Evolutionary conservation across 2,329 filamentous ascomycete genomes (phyloP), one percentile per base, ranked within the genome.

Genomic region (Calonectria pseudoreteaudii): DNA sequence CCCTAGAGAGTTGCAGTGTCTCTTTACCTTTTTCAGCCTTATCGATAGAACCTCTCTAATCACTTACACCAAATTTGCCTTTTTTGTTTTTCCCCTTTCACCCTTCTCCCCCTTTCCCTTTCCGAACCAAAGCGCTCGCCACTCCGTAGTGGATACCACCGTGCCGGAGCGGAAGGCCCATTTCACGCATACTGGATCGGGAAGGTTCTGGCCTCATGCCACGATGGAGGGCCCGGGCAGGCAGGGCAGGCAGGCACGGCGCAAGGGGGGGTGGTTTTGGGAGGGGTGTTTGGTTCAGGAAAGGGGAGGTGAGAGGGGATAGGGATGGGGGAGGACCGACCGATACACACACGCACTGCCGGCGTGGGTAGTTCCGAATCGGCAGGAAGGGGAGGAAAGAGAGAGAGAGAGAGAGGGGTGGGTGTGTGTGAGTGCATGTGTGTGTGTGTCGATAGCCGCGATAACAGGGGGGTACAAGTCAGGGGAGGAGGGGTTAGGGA

Each of bases 61-160:
- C 44, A 47, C 44, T 47, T 47, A 47, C 44, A 47, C 44, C 44
- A 23, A 13, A 23, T 47, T 47, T 47, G n/a, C 44, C 44, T 47
- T 47, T 23, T 23, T 23, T 13, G 11, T 18, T 18, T 20, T n/a
- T n/a, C n/a, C n/a, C n/a, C n/a, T n/a, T n/a, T n/a, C n/a, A n/a
- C n/a, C n/a, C n/a, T n/a, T n/a, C n/a, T n/a, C n/a, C n/a, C n/a
- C n/a, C n/a, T n/a, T n/a, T n/a, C n/a, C 9, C 41, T 20, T 47
- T 47, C 41, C 41, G 41, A 47, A 11, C 10, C 18, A 47, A 47
- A 47, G 10, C 7, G 44, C 34, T 66, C 36, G 68, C 68, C 68
- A 70, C 68, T 49, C 68, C 58, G 68, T 28, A 10, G 68, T 70
- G 68, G 68, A 70, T 70, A 53, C 68, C 36, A 41, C 38, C 4